Conservation (phyloP, 768 basidiomycete genomes). For the Tulasnella sp. region DNA sequence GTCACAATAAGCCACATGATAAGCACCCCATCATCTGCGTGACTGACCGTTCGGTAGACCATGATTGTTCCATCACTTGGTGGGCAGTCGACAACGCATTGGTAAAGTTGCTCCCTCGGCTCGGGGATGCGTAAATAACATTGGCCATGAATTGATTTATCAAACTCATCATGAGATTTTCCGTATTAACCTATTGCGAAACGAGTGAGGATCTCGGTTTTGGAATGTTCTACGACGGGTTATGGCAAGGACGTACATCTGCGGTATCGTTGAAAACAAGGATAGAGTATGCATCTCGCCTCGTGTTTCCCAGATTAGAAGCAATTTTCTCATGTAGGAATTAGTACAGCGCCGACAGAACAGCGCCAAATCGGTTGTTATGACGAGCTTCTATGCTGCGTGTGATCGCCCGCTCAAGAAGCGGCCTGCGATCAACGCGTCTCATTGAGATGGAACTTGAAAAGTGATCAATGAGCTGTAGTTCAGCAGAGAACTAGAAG, state of each 20-base stretch:
- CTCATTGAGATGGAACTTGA: slow-evolving; percentile 55
- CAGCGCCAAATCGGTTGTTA: slow-evolving; percentile 56
- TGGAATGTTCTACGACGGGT: too few species aligned
- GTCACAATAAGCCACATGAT: not conserved
- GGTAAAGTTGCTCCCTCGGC: slow-evolving; percentile 46
- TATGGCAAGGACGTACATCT: not conserved
- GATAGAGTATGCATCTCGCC: slow-evolving; percentile 55
- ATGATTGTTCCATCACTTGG: slow-evolving; percentile 43
- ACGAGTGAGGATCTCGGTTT: too few species aligned
- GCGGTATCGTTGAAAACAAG: slow-evolving; percentile 43
- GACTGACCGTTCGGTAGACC: slow-evolving; percentile 54
- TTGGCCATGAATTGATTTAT: slow-evolving; percentile 44
- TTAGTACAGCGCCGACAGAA: slow-evolving; percentile 51
- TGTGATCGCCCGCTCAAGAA: slow-evolving; percentile 43
- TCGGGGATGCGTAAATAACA: slow-evolving; percentile 38
- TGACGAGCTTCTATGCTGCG: slow-evolving; percentile 38
- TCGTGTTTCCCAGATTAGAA: slow-evolving; percentile 22
- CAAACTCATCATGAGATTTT: slow-evolving; percentile 46
- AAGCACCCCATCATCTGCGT: too few species aligned
- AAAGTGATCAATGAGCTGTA: not conserved
- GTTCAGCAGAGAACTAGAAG: not conserved
- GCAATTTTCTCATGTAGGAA: slow-evolving; percentile 52
- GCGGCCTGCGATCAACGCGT: slow-evolving; percentile 41
- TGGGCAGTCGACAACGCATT: slow-evolving; percentile 40
- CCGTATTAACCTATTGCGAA: slow-evolving; percentile 34